A percentile compares a stretch with the other conserved stretches of the same genome.
These are phyloP conservation scores for Xylaria curta DNA, from an alignment of 495 filamentous ascomycete genomes.

Conservation along the genomic window DNA sequence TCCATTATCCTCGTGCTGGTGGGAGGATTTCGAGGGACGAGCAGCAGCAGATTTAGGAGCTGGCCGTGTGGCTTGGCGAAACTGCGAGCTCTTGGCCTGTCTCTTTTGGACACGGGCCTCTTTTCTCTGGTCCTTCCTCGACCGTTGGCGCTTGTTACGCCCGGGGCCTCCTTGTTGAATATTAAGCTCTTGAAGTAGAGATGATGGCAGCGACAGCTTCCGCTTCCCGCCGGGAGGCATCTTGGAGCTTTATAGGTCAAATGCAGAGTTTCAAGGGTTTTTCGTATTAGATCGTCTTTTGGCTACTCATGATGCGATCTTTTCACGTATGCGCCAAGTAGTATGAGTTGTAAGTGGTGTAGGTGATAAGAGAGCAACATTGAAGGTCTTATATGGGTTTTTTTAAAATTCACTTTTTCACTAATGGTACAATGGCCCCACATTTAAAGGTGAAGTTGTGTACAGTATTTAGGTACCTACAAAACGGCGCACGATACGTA, in stretches of 20 bases:
- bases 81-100: constrained; percentile 32
- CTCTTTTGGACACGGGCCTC: constrained; percentile 53
- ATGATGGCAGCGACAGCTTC: constrained; percentile 36
- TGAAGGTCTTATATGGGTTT: not conserved
- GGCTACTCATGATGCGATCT: not conserved
- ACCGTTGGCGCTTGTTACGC: constrained; percentile 33
- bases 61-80: constrained; percentile 28
- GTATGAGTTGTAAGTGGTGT: not conserved
- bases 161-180: constrained; percentile 29
- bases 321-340: not conserved
- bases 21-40: constrained; percentile 5
- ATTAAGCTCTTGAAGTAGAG: constrained; percentile 40
- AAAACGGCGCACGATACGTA: not conserved
- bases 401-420: not conserved
- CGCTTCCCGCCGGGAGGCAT: constrained; percentile 32
- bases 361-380: constrained; percentile 1
- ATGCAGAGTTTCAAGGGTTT: not conserved
- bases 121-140: constrained; percentile 58
- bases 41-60: constrained; percentile 1
- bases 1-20: constrained; percentile 31
- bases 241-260: not conserved
- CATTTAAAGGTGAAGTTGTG: not conserved
- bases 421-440: not conserved
- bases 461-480: not conserved
- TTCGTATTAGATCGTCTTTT: not conserved